These are phyloP conservation scores for Pyrenophora graminea DNA, from an alignment of 2,329 filamentous ascomycete genomes.

Conservation along the genomic window DNA sequence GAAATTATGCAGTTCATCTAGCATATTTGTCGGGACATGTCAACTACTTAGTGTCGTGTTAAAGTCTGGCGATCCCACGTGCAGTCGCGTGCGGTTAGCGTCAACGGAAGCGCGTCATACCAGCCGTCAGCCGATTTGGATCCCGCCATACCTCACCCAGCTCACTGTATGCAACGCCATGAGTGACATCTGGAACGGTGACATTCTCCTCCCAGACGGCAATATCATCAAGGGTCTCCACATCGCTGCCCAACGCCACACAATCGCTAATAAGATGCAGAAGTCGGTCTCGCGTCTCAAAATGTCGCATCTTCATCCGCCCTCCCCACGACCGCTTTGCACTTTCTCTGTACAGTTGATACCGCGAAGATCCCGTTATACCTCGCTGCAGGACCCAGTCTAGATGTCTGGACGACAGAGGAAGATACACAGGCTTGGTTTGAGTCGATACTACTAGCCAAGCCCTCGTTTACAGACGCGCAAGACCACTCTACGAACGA, in stretches of 20 bases:
- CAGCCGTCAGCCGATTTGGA: background rate
- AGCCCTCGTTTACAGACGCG: slow-evolving; percentile 8
- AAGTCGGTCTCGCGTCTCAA: slow-evolving; percentile 34
- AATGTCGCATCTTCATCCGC: slow-evolving; percentile 20
- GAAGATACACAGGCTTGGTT: slow-evolving; percentile 48
- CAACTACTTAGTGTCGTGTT: too few species aligned
- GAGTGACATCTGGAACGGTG: slow-evolving; percentile 42
- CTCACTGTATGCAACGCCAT: slow-evolving; percentile 19
- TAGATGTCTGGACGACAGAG: slow-evolving; percentile 46
- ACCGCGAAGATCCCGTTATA: slow-evolving; percentile 48
- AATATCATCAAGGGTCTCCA: slow-evolving; percentile 29
- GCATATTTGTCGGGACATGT: too few species aligned
- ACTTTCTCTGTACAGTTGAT: slow-evolving; percentile 49
- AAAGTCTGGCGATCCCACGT: background rate
- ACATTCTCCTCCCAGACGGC: slow-evolving; percentile 38
- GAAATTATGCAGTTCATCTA: too few species aligned
- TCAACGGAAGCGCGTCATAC: slow-evolving; percentile 19
- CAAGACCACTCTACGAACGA: slow-evolving; percentile 8
- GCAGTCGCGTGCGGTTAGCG: slow-evolving; percentile 21
- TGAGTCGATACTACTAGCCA: slow-evolving; percentile 39
- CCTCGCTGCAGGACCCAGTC: slow-evolving; percentile 44
- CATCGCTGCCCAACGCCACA: too few species aligned
- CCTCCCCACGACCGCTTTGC: slow-evolving; percentile 25
- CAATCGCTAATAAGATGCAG: slow-evolving; percentile 18
- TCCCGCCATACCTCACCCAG: background rate